Evolutionary conservation across 2,329 filamentous ascomycete species (phyloP).

Genomic region (Boeremia exigua): DNA sequence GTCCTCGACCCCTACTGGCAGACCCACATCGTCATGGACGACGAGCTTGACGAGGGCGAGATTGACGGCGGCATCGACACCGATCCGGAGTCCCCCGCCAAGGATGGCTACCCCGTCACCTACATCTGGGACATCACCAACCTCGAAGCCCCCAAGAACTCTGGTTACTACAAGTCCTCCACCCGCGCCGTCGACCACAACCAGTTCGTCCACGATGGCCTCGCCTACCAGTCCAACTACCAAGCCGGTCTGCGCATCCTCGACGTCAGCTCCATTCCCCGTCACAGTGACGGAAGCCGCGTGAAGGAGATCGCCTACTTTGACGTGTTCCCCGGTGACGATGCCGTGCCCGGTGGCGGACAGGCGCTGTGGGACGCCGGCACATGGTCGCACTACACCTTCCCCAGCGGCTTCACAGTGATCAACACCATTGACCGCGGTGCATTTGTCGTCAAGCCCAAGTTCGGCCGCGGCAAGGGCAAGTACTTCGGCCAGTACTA

Average conservation of each 20-base stretch:
- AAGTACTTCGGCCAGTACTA: conserved; percentile 31
- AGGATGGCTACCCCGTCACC: conserved; percentile 45
- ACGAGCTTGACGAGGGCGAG: conserved; percentile 49
- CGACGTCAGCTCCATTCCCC: conserved; percentile 50
- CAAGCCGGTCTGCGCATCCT: conserved; percentile 52
- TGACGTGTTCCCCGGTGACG: conserved; percentile 52
- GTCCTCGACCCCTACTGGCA: conserved; percentile 51
- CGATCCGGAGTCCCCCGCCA: conserved; percentile 35
- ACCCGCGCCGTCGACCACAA: conserved; percentile 54
- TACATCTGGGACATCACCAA: conserved; percentile 48
- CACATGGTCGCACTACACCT: conserved; percentile 52
- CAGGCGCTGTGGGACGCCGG: conserved; percentile 50
- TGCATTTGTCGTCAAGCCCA: conserved; percentile 45
- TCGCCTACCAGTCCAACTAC: conserved; percentile 53
- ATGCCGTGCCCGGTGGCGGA: conserved; percentile 42
- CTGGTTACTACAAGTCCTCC: conserved; percentile 51
- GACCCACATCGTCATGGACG: conserved; percentile 46
- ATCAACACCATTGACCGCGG: conserved; percentile 58
- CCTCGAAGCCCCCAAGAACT: conserved; percentile 46
- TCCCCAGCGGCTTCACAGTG: conserved; percentile 51
- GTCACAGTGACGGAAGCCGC: conserved; percentile 43
- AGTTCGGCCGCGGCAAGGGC: conserved; percentile 33
- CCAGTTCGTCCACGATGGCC: conserved; percentile 52
- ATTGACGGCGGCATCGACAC: conserved; percentile 25
- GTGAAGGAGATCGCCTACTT: conserved; percentile 54